Percentiles rank a stretch among this genome's conserved stretches.
phyloP scores from a whole-genome alignment of 2,329 filamentous ascomycete genomes.

The Fusarium sp. region DNA sequence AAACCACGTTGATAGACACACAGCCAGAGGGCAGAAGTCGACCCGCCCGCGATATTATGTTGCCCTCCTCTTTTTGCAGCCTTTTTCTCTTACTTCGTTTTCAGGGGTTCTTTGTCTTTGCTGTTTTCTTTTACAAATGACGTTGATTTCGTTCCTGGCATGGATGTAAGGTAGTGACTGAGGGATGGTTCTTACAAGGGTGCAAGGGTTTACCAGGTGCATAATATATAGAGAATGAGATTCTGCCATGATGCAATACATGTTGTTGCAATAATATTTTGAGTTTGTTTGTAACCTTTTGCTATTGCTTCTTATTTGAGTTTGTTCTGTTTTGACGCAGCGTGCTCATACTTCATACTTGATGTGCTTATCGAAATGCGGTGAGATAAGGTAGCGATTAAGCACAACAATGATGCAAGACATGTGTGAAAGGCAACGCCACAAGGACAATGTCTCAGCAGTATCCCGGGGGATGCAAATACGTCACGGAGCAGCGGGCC shows the following conservation, averaged over 20 bases:
- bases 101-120: conserved; percentile 37
- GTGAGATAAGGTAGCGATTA: conserved; percentile 6
- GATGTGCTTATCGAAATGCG: neutral
- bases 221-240: conserved; percentile 46
- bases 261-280: conserved; percentile 10
- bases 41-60: conserved; percentile 37
- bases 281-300: neutral
- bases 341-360: neutral
- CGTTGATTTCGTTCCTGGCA: conserved; percentile 40
- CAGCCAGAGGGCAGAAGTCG: conserved; percentile 42
- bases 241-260: conserved; percentile 38
- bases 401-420: conserved; percentile 5
- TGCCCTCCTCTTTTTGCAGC: conserved; percentile 41
- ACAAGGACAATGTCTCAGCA: conserved; percentile 1
- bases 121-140: conserved; percentile 27
- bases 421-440: conserved; percentile 13
- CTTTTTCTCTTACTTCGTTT: conserved; percentile 38
- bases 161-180: conserved; percentile 42
- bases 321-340: neutral
- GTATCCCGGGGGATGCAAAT: neutral
- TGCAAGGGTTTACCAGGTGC: conserved; percentile 44
- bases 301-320: neutral
- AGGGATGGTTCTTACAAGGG: conserved; percentile 38
- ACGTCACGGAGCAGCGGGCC: neutral
- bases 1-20: conserved; percentile 46